Evolutionary conservation across 495 filamentous ascomycete genomes (phyloP).

Genomic region (Hypoxylon lienhwacheense): DNA sequence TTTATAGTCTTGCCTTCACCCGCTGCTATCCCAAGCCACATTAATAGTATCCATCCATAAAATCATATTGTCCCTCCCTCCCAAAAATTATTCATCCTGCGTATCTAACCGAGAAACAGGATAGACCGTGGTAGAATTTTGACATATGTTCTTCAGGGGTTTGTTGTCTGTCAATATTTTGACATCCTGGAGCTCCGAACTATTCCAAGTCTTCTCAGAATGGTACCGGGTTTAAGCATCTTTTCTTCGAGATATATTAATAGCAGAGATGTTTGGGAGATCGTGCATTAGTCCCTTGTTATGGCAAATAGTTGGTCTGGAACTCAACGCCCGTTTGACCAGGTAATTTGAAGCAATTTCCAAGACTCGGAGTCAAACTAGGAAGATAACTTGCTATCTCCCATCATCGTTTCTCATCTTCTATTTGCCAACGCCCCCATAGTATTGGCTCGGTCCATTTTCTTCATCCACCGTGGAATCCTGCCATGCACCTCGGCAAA

Average conservation of each 20-base stretch:
- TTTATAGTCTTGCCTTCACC: background rate
- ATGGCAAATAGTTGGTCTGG: background rate
- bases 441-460: conserved; percentile 7
- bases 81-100: background rate
- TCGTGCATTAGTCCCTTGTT: background rate
- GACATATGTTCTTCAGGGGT: background rate
- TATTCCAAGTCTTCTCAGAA: conserved; percentile 5
- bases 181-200: background rate
- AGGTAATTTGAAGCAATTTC: background rate
- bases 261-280: background rate
- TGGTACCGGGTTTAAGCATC: background rate
- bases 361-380: conserved; percentile 3
- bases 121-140: background rate
- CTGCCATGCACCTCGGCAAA: conserved; percentile 6
- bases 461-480: conserved; percentile 1
- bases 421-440: conserved; percentile 3
- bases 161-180: background rate
- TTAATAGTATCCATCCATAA: conserved; percentile 1
- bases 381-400: background rate
- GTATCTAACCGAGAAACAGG: background rate
- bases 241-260: conserved; percentile 2
- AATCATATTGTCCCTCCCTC: background rate
- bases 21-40: conserved; percentile 4
- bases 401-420: background rate
- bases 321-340: background rate